These are phyloP conservation scores for Cyclanthera cordifolia DNA, from an alignment of 306 rosid species.

Conservation along the genomic window DNA sequence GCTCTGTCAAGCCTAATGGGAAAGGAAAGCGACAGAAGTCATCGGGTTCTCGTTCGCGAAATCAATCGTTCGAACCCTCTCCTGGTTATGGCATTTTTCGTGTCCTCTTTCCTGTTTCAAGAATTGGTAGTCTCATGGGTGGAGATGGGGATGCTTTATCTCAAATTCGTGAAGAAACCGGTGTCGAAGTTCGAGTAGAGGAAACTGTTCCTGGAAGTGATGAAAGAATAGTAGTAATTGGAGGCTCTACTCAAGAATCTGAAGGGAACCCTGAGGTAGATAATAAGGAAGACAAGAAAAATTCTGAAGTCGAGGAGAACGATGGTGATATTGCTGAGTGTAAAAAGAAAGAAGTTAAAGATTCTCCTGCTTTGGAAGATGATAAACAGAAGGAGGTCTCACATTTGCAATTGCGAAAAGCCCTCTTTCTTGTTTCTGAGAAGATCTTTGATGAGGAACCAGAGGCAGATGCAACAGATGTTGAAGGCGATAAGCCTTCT, in stretches of 20 bases:
- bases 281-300: conserved; percentile 32
- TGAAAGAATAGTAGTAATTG: conserved; percentile 52
- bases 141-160: conserved; percentile 49
- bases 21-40: conserved; percentile 57
- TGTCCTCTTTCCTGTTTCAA: conserved; percentile 50
- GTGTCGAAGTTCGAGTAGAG: conserved; percentile 53
- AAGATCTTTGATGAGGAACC: conserved; percentile 44
- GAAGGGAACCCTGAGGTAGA: conserved; percentile 30
- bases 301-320: conserved; percentile 20
- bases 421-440: conserved; percentile 53
- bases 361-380: conserved; percentile 23
- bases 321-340: conserved; percentile 21
- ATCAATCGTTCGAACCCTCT: conserved; percentile 21
- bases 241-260: conserved; percentile 37
- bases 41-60: conserved; percentile 22
- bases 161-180: conserved; percentile 49
- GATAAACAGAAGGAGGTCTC: conserved; percentile 28
- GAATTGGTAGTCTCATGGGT: conserved; percentile 44
- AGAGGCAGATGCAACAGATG: conserved; percentile 29
- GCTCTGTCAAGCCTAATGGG: conserved; percentile 29
- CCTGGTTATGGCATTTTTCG: conserved; percentile 38
- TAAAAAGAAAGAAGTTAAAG: conserved; percentile 21
- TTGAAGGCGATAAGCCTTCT: conserved; percentile 28
- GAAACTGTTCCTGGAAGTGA: conserved; percentile 62
- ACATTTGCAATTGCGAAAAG: conserved; percentile 42